Evolutionary conservation across 495 filamentous ascomycete genomes (phyloP).

Genomic region (Cercophora sp.): DNA sequence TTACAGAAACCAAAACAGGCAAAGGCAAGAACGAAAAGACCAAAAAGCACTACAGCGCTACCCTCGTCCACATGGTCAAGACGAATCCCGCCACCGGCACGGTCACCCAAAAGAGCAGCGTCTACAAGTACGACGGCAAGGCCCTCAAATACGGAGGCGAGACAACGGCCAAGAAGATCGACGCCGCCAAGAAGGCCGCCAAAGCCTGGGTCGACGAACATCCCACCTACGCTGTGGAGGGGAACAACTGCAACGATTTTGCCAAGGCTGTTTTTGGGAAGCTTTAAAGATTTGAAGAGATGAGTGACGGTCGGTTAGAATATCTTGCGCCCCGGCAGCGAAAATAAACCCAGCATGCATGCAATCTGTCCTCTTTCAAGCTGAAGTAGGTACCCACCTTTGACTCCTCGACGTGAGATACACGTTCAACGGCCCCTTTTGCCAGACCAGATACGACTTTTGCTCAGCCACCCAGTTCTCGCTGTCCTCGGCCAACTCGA

Average conservation of each 20-base stretch:
- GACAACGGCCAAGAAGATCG: background rate
- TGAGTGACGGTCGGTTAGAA: too few relatives aligned
- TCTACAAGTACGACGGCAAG: background rate
- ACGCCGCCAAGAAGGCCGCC: background rate
- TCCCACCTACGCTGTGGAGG: background rate
- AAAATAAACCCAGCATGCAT: too few relatives aligned
- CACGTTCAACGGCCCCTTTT: too few relatives aligned
- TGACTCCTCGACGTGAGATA: too few relatives aligned
- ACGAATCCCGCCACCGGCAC: background rate
- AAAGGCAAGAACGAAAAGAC: conserved; percentile 14
- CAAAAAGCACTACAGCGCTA: conserved; percentile 15
- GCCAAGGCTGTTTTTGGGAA: background rate
- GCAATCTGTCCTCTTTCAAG: too few relatives aligned
- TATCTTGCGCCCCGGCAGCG: too few relatives aligned
- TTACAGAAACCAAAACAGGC: conserved; percentile 12
- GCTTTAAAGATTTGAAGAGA: background rate
- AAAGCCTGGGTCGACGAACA: background rate
- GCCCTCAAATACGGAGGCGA: background rate
- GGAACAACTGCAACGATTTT: background rate
- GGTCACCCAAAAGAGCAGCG: background rate
- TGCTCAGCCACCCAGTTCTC: too few relatives aligned
- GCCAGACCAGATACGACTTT: too few relatives aligned
- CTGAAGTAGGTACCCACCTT: too few relatives aligned
- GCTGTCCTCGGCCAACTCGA: too few relatives aligned
- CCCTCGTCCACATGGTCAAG: conserved; percentile 17